Percentiles rank a stretch among this genome's conserved stretches.
These are phyloP conservation scores for Hypoxylon sp. DNA, from an alignment of 2,329 filamentous ascomycete species.

Conservation along the genomic window DNA sequence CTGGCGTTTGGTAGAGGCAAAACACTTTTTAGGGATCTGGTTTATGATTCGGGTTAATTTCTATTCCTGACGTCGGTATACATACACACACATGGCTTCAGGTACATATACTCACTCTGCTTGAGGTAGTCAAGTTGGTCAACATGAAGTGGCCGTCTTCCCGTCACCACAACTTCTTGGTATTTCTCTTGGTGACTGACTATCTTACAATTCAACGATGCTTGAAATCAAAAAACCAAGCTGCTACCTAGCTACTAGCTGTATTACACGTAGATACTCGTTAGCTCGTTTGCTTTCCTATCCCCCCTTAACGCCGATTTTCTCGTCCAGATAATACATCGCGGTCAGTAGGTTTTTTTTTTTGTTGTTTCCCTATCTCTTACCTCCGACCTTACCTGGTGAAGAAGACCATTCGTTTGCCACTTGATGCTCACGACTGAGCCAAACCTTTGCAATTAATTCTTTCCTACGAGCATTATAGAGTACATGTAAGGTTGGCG, in stretches of 20 bases:
- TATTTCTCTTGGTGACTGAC: no score
- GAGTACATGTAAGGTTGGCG: slow-evolving; percentile 40
- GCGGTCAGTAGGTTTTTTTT: slow-evolving; percentile 46
- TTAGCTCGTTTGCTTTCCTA: slow-evolving; percentile 16
- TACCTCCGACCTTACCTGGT: slow-evolving; percentile 66
- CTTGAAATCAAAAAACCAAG: no score
- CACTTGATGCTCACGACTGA: slow-evolving; percentile 39
- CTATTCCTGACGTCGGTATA: slow-evolving; percentile 7
- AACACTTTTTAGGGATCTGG: slow-evolving; percentile 18
- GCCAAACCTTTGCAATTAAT: slow-evolving; percentile 32
- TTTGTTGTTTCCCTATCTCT: slow-evolving; percentile 51
- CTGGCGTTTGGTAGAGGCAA: slow-evolving; percentile 42
- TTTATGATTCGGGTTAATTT: slow-evolving; percentile 9
- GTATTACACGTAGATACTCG: slow-evolving; percentile 10
- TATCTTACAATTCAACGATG: slow-evolving; percentile 29
- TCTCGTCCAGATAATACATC: slow-evolving; percentile 7
- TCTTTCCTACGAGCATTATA: slow-evolving; percentile 37
- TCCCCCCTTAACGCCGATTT: slow-evolving; percentile 3
- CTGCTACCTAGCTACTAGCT: no score
- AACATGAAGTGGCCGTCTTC: no score
- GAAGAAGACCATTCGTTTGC: slow-evolving; percentile 31
- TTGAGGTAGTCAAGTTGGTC: no score
- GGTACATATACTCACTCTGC: no score
- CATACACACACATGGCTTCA: no score
- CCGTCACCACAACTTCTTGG: no score